Base-by-base conservation (phyloP, 768 basidiomycete species). In the Panaeolus papilionaceus region DNA sequence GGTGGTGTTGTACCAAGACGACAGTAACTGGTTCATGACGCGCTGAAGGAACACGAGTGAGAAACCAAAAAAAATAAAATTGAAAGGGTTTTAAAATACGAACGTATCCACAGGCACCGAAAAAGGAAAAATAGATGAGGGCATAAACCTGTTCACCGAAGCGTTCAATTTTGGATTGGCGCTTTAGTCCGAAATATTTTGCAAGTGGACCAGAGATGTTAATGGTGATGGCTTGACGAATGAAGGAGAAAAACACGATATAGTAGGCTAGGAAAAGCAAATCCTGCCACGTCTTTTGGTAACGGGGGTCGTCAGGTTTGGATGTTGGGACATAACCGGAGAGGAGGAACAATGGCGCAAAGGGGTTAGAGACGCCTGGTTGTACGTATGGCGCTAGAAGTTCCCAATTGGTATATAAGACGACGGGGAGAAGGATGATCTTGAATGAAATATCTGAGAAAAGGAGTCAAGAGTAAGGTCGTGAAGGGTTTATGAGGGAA, bases 111-210 rank as follows among this genome's bases (percentile, higher is more conserved):
- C 92, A 90, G 2, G 80, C 72, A 8, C 93, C 91, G 69, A 89
- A 90, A 69, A 88, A 65, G 1, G 81, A 71, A 71, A 94, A 96
- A 78, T 99, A 99, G 14, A 93, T 70, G 54, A 93, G 63, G 0
- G 95, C 93, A 77, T 99, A 98, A 0, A 88, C 89, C 75, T 97
- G 97, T 80, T 99, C 97, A 20, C 89, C 93, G 73, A 98, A 98
- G 40, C 97, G 83, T 65, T 90, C 88, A 14, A 95, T 77, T 77
- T 96, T 98, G 26, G 75, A 75, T 67, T 79, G 77, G 69, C 84
- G 88, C 73, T 81, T 86, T 62, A 99, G 85, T 2, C 95, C 92
- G 65, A 91, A 89, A 67, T 84, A 82, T 39, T 81, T 84, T 0
- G 92, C 96, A 42, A 95, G 70, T 1, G 92, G 93, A 26, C 82